Conservation (phyloP, 2,329 filamentous ascomycete genomes). For the Thielaviopsis punctulata region DNA sequence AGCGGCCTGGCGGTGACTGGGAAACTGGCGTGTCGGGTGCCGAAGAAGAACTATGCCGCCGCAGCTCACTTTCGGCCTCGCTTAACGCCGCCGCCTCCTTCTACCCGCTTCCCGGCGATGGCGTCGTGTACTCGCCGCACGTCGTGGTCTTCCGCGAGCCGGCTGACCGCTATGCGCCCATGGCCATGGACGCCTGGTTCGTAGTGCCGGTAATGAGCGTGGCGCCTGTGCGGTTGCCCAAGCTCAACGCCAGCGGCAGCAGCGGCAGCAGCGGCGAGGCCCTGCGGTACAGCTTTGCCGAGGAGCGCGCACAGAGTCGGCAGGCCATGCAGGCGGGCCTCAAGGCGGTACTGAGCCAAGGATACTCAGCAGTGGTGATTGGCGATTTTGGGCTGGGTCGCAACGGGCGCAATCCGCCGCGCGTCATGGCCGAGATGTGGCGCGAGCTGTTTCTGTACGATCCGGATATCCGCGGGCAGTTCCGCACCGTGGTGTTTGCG, state of each 20-base stretch:
- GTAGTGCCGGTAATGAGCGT: slow-evolving; percentile 57
- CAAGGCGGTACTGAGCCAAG: slow-evolving; percentile 47
- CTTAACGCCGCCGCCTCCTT: slow-evolving; percentile 34
- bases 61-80: slow-evolving; percentile 56
- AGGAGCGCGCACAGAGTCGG: slow-evolving; percentile 53
- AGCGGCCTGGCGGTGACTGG: slow-evolving; percentile 64
- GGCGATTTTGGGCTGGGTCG: slow-evolving; percentile 50
- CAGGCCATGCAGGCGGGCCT: slow-evolving; percentile 57
- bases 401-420: slow-evolving; percentile 44
- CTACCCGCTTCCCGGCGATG: slow-evolving; percentile 55
- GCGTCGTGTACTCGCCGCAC: slow-evolving; percentile 51
- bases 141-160: slow-evolving; percentile 60
- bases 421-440: slow-evolving; percentile 49
- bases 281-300: slow-evolving; percentile 48
- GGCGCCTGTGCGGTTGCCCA: slow-evolving; percentile 54
- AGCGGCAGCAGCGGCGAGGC: slow-evolving; percentile 16
- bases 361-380: slow-evolving; percentile 40
- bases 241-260: slow-evolving; percentile 39
- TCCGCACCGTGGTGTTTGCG: slow-evolving; percentile 44
- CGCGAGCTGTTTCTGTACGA: slow-evolving; percentile 46
- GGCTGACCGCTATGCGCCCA: slow-evolving; percentile 44
- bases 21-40: slow-evolving; percentile 38
- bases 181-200: slow-evolving; percentile 33
- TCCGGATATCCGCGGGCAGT: slow-evolving; percentile 42
- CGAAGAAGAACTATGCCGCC: slow-evolving; percentile 52